Conservation (phyloP, 2,329 filamentous ascomycete species). For the Colletotrichum tropicicola region DNA sequence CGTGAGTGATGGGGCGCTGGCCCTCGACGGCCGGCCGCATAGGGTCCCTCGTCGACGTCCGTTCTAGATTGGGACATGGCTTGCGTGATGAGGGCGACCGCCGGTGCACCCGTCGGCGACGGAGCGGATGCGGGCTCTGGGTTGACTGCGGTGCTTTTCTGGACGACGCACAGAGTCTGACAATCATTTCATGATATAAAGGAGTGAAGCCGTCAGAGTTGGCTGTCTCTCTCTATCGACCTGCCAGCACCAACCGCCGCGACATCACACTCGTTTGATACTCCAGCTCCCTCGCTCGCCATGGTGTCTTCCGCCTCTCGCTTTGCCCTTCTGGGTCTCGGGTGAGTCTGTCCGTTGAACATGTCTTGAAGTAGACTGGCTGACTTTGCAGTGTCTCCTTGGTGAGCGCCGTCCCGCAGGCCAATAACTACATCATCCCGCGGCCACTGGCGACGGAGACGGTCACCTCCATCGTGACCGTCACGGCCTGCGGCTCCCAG, state of each 20-base stretch:
- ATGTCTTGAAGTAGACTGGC: not conserved
- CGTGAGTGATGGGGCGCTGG: slow-evolving; percentile 2
- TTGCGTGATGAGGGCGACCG: not conserved
- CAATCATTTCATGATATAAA: slow-evolving; percentile 26
- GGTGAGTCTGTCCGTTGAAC: slow-evolving; percentile 32
- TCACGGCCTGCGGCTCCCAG: slow-evolving; percentile 18
- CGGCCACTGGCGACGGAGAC: slow-evolving; percentile 22
- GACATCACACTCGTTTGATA: slow-evolving; percentile 35
- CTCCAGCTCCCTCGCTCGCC: not conserved
- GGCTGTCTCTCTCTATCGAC: not conserved
- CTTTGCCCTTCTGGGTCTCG: slow-evolving; percentile 39
- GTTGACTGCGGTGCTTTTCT: not conserved
- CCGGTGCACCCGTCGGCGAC: not conserved
- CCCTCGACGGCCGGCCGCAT: slow-evolving; percentile 15
- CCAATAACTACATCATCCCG: slow-evolving; percentile 1
- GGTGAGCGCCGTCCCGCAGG: slow-evolving; percentile 34
- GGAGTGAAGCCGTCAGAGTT: slow-evolving; percentile 8
- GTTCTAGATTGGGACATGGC: slow-evolving; percentile 1
- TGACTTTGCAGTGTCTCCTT: slow-evolving; percentile 33
- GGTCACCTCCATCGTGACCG: slow-evolving; percentile 15
- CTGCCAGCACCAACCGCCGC: not conserved
- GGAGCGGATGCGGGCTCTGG: not conserved
- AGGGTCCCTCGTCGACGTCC: not conserved
- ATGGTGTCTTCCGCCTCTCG: slow-evolving; percentile 36
- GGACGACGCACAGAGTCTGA: slow-evolving; percentile 34